Evolutionary conservation across 768 basidiomycete genomes (phyloP), one percentile per base, ranked within the genome.

Genomic region (Tremella fuciformis): DNA sequence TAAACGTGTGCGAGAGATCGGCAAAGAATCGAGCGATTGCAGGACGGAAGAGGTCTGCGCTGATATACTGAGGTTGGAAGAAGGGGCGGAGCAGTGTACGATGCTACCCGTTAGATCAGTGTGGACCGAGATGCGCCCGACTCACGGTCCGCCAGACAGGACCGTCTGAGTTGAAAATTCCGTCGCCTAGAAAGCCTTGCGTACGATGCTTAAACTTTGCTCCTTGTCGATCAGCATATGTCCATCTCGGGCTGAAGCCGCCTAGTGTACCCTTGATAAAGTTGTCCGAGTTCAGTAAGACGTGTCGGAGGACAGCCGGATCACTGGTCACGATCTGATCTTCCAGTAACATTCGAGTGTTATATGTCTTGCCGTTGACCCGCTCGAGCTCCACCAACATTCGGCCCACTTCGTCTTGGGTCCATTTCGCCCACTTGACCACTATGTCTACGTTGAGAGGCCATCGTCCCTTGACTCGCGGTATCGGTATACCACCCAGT

Each of bases 81-180:
- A 74, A 77, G 4, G 75, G 75, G 34, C 74, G 60, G 21, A 66
- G 66, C 1, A 73, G 39, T 8, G 60, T 49, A 8, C 75, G 70
- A 44, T 76, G 76, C 71, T 74, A 21, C n/a, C 53, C 38, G 24
- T 55, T 39, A 42, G 53, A 46, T 4, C 4, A 15, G 6, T 46
- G 15, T 4, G 16, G 4, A 46, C 42, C 4, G 7, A 22, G 42
- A 15, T 46, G 16, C 15, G 42, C n/a, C 15, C 8, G 22, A 46
- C 42, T 4, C 22, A 46, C 42, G 6, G 42, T 8, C n/a, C 22
- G 42, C 39, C 42, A 55, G 25, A 41, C 51, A 1, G 65, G 65
- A 2, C 74, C 73, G 61, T 77, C 75, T 1, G 69, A 60, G 19
- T 69, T 71, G 65, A 78, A 78, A 13, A 78, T 77, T 8, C 77